A percentile compares a stretch with the other conserved stretches of the same genome.
These are phyloP conservation scores for Neonectria faginata DNA, from an alignment of 2,329 filamentous ascomycete species.

Conservation along the genomic window DNA sequence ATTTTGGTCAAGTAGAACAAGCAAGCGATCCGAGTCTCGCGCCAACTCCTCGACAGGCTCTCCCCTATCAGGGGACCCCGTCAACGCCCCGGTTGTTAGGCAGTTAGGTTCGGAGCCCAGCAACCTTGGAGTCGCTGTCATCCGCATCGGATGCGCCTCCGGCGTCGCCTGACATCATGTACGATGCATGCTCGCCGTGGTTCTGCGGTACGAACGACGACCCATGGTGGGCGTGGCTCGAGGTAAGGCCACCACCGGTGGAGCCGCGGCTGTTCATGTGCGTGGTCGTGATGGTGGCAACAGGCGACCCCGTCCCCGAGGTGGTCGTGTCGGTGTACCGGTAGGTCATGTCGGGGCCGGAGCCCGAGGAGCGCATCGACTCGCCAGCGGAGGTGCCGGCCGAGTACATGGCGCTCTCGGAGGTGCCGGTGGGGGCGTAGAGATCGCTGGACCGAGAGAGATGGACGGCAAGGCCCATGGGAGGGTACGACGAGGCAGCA, in stretches of 20 bases:
- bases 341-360: constrained; percentile 45
- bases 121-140: constrained; percentile 38
- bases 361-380: constrained; percentile 20
- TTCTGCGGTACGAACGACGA: neutral
- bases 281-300: constrained; percentile 2
- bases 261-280: neutral
- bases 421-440: constrained; percentile 36
- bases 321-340: constrained; percentile 49
- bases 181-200: constrained; percentile 30
- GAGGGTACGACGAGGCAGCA: constrained; percentile 33
- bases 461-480: constrained; percentile 34
- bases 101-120: constrained; percentile 34
- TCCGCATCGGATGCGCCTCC: constrained; percentile 19
- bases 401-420: constrained; percentile 30
- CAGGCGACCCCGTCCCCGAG: constrained; percentile 28
- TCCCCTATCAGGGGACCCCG: constrained; percentile 1
- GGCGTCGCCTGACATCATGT: constrained; percentile 38
- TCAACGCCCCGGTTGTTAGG: constrained; percentile 4
- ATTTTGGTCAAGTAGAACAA: neutral
- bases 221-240: constrained; percentile 26
- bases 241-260: constrained; percentile 23
- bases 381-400: constrained; percentile 6
- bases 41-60: constrained; percentile 1
- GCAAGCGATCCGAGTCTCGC: neutral
- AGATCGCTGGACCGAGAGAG: constrained; percentile 34